Evolutionary conservation across 1,139 yeast genomes (phyloP).

Genomic region (Taiozyma onychis): DNA sequence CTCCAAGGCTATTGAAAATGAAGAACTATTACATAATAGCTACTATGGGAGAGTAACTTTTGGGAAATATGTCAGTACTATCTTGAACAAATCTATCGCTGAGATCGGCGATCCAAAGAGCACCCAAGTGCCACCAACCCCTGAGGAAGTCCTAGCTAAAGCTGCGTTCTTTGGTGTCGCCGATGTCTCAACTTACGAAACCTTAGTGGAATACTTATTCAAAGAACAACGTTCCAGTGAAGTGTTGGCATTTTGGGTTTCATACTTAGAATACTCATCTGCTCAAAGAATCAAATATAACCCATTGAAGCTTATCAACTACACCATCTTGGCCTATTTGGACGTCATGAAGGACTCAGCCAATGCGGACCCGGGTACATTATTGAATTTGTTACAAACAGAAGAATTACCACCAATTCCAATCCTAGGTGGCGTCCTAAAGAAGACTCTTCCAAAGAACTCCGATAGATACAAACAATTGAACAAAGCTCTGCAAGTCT

Average conservation of each 20-base stretch:
- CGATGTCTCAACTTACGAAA: conserved; percentile 5
- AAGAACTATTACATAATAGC: conserved; percentile 1
- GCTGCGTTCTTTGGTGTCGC: conserved; percentile 14
- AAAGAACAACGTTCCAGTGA: conserved; percentile 10
- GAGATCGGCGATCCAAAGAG: conserved; percentile 13
- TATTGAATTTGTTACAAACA: conserved; percentile 2
- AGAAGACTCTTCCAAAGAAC: neutral
- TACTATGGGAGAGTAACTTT: neutral
- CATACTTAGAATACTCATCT: conserved; percentile 15
- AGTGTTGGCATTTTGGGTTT: conserved; percentile 20
- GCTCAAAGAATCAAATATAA: neutral
- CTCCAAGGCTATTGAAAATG: conserved; percentile 4
- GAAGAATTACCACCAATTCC: conserved; percentile 1
- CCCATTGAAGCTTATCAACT: neutral
- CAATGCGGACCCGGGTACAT: neutral
- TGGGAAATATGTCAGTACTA: neutral
- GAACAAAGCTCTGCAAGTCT: neutral
- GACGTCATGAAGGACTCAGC: conserved; percentile 1
- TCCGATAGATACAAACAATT: conserved; percentile 5
- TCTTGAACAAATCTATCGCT: conserved; percentile 10
- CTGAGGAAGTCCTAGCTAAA: conserved; percentile 17
- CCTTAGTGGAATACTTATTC: conserved; percentile 10
- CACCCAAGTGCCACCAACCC: conserved; percentile 13
- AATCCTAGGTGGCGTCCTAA: neutral
- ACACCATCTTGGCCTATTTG: conserved; percentile 2